Conservation (phyloP, 345 rosid genomes). For the Barbarea vulgaris region DNA sequence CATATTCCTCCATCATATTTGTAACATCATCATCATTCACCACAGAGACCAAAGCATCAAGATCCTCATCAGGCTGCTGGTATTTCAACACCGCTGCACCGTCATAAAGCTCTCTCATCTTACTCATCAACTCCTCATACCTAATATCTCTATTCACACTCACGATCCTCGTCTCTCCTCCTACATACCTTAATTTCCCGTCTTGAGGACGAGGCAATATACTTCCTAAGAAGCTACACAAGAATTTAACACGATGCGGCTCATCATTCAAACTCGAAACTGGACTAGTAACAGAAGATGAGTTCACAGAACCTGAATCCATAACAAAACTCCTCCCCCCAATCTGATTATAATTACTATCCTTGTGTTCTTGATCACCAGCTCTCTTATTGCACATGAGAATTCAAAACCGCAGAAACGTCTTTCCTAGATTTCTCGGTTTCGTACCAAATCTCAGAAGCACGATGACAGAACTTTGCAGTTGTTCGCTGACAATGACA, state of each 20-base stretch:
- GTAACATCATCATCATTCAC: conserved; percentile 93
- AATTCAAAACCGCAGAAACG: conserved; percentile 37
- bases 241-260: conserved; percentile 68
- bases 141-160: conserved; percentile 67
- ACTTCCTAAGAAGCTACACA: conserved; percentile 92
- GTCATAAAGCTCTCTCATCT: conserved; percentile 86
- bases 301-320: conserved; percentile 54
- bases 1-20: conserved; percentile 98
- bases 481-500: conserved; percentile 32
- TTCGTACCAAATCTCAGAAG: conserved; percentile 41
- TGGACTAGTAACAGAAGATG: conserved; percentile 44
- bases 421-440: not conserved
- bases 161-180: conserved; percentile 94
- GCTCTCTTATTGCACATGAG: conserved; percentile 61
- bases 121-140: conserved; percentile 79
- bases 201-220: conserved; percentile 98
- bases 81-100: conserved; percentile 80
- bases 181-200: conserved; percentile 86
- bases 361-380: conserved; percentile 35
- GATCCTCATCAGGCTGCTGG: conserved; percentile 99
- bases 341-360: conserved; percentile 27
- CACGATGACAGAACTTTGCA: conserved; percentile 32
- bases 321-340: conserved; percentile 36
- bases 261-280: conserved; percentile 68
- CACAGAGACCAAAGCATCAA: conserved; percentile 95